Evolutionary conservation across 2,329 filamentous ascomycete genomes (phyloP).

Genomic region (Fonsecaea pedrosoi): DNA sequence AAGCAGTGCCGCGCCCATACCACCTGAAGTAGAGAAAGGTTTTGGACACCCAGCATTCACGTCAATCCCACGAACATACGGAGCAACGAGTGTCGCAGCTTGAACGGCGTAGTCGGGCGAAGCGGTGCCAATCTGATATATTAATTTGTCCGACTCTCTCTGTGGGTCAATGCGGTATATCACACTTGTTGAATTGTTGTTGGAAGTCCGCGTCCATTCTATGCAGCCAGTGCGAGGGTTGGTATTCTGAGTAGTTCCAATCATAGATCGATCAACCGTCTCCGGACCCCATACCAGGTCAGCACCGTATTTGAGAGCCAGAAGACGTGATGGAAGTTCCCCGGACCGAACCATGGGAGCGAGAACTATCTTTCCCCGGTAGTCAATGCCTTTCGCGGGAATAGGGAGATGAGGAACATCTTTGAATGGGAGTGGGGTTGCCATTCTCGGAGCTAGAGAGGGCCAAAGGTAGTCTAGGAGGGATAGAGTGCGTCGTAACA

Average conservation of each 20-base stretch:
- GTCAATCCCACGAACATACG: conserved; percentile 90
- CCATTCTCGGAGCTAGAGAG: conserved; percentile 20
- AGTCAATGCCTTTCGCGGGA: conserved; percentile 87
- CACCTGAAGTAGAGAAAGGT: conserved; percentile 88
- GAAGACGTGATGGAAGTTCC: conserved; percentile 85
- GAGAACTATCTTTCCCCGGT: conserved; percentile 89
- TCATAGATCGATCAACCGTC: conserved; percentile 89
- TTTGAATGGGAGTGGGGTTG: conserved; percentile 9
- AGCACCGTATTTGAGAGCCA: conserved; percentile 92
- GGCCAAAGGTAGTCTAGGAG: conserved; percentile 26
- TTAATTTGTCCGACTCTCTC: conserved; percentile 74
- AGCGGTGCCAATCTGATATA: conserved; percentile 92
- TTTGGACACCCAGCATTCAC: conserved; percentile 99
- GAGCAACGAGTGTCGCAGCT: conserved; percentile 82
- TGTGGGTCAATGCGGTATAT: conserved; percentile 85
- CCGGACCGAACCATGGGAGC: conserved; percentile 99
- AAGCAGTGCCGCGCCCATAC: conserved; percentile 93
- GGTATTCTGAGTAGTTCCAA: conserved; percentile 78
- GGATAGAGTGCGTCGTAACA: conserved; percentile 37
- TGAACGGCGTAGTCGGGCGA: conserved; percentile 81
- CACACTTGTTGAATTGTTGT: conserved; percentile 67
- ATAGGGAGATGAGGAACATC: conserved; percentile 74
- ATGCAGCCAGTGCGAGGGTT: conserved; percentile 80
- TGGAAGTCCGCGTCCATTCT: conserved; percentile 81
- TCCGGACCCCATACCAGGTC: conserved; percentile 98